These are phyloP conservation scores for Amanita phalloides DNA, from an alignment of 768 basidiomycete species.

Conservation along the genomic window DNA sequence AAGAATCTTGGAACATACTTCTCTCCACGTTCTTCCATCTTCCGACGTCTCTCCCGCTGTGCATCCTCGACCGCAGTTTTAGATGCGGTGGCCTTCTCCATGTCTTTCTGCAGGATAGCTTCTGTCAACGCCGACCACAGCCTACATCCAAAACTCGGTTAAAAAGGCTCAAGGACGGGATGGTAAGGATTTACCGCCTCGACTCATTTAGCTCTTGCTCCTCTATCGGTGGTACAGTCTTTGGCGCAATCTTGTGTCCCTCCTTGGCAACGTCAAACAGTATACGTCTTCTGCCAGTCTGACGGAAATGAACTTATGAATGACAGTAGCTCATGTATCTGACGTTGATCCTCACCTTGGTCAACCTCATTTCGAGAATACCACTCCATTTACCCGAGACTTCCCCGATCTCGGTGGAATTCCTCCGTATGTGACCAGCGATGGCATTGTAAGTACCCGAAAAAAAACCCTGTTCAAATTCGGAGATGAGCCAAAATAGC, in stretches of 20 bases:
- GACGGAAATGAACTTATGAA: constrained; percentile 2
- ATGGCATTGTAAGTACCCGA: constrained; percentile 94
- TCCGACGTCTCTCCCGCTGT: constrained; percentile 71
- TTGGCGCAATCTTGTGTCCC: constrained; percentile 63
- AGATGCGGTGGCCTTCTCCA: constrained; percentile 88
- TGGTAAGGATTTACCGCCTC: constrained; percentile 43
- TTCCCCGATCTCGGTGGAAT: constrained; percentile 65
- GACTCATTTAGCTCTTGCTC: constrained; percentile 91
- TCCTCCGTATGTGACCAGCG: constrained; percentile 64
- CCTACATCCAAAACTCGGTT: constrained; percentile 20
- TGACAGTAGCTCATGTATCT: background rate
- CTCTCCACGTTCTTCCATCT: constrained; percentile 64
- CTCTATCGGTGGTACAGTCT: constrained; percentile 75
- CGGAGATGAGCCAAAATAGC: background rate
- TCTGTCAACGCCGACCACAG: constrained; percentile 78
- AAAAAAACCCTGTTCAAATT: constrained; percentile 64
- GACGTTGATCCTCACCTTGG: constrained; percentile 34
- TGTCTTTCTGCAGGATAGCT: constrained; percentile 81
- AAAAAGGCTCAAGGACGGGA: background rate
- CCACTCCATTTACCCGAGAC: constrained; percentile 87
- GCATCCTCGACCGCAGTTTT: constrained; percentile 88
- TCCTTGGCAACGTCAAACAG: constrained; percentile 81
- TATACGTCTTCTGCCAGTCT: constrained; percentile 62
- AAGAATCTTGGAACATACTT: constrained; percentile 76
- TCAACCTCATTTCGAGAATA: constrained; percentile 73